These are phyloP conservation scores for Camellia lanceoleosa DNA, from an alignment of 148 eudicot species.

Conservation along the genomic window DNA sequence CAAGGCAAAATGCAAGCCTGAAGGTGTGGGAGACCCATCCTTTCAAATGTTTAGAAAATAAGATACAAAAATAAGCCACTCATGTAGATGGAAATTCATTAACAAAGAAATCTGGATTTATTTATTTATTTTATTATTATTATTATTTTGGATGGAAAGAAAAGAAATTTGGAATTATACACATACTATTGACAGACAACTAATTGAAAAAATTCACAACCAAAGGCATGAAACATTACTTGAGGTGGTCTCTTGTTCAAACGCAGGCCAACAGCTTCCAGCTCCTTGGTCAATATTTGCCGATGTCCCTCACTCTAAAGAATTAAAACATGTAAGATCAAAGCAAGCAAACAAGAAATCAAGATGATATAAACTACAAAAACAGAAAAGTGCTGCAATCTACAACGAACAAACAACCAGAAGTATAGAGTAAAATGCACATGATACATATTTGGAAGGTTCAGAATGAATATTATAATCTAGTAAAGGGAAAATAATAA, in stretches of 20 bases:
- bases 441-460: background rate
- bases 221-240: conserved; percentile 33
- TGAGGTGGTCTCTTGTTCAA: conserved; percentile 96
- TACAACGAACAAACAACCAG: background rate
- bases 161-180: conserved; percentile 1
- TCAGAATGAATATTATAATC: background rate
- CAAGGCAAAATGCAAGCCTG: conserved; percentile 1
- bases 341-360: conserved; percentile 11
- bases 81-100: background rate
- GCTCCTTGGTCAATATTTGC: conserved; percentile 92
- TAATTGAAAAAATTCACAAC: background rate
- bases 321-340: conserved; percentile 19
- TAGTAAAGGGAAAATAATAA: background rate
- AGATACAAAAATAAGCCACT: background rate
- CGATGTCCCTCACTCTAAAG: conserved; percentile 98
- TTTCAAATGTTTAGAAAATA: background rate
- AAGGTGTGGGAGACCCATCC: background rate
- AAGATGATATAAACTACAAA: background rate
- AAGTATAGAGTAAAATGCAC: background rate
- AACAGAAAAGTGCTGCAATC: conserved; percentile 6
- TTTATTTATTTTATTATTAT: background rate
- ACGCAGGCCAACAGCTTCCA: conserved; percentile 99
- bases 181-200: background rate
- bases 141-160: background rate
- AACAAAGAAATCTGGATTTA: background rate